Base-by-base conservation (phyloP, 148 eudicot species). In the Simmondsia chinensis region DNA sequence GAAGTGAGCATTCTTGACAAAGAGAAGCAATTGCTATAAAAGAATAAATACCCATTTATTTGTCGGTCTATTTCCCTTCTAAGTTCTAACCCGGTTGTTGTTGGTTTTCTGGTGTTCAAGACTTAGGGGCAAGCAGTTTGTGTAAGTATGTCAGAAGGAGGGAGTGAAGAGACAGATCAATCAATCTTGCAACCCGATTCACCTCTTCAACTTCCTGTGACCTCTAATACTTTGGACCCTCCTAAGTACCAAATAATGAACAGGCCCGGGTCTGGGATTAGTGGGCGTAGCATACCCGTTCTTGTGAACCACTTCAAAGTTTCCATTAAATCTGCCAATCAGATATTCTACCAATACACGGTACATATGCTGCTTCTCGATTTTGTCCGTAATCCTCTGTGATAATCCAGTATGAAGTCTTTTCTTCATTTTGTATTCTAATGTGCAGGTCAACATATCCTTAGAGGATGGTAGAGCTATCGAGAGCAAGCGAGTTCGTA, bases 271-370 rank as follows among this genome's bases (percentile, higher is more conserved):
- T 56, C 56, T 69, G 99, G 96, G 43, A 79, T 49, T 23, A 41
- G 41, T 59, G 99, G 99, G 19, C 57, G 63, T 38, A 56, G 14
- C 20, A 66, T 79, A 43, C 38, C 75, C 23, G 52, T 91, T 63
- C 55, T 73, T 13, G 67, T 74, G 3, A 91, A 91, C 53, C 85
- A 81, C 56, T 85, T 85, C 37, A 68, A 82, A 63, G 95, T 82
- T 54, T 64, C 71, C 13, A 50, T 82, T 12, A 39, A 53, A 13
- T 48, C 50, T 30, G 61, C 65, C 1, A 78, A 81, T 39, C 57
- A 28, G 32, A 52, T 59, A 14, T 89, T 84, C 57, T 85, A 66
- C 51, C 95, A 81, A 23, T 85, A 84, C 50, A 67, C 54, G 65
- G 97, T 89, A 79, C 38, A 55, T 34, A 11, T 39, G 9, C 58